phyloP scores from a whole-genome alignment of 1,139 yeast species.

The Saccharomyces hybrid region DNA sequence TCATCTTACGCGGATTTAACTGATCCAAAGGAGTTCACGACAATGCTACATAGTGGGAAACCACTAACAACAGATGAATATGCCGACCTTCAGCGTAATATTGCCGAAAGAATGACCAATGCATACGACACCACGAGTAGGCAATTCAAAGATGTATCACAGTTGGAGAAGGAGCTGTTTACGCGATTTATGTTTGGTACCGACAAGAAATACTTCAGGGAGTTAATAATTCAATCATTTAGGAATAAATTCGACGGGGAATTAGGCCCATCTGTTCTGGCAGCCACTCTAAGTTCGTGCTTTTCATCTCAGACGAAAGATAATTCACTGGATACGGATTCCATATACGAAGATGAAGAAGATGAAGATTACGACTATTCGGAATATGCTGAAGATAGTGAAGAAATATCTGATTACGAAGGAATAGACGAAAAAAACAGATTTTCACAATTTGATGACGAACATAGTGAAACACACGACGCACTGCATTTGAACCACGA shows the following conservation, averaged over 20 bases:
- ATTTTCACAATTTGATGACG: conserved; percentile 12
- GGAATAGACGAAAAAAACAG: conserved; percentile 15
- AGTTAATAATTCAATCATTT: conserved; percentile 22
- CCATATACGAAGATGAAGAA: conserved; percentile 18
- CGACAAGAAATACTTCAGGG: conserved; percentile 23
- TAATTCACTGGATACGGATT: conserved; percentile 7
- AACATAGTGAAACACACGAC: conserved; percentile 24
- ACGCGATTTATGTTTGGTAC: conserved; percentile 29
- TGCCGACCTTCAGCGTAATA: conserved; percentile 25
- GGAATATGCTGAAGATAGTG: conserved; percentile 16
- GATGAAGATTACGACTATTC: conserved; percentile 19
- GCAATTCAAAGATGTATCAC: conserved; percentile 22
- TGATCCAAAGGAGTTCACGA: conserved; percentile 24
- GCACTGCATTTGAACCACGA: conserved; percentile 1
- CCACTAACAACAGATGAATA: conserved; percentile 28
- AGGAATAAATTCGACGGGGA: conserved; percentile 21
- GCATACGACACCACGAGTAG: conserved; percentile 23
- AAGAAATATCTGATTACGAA: conserved; percentile 14
- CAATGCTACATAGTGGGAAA: conserved; percentile 27
- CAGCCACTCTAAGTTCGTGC: conserved; percentile 19
- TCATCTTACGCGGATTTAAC: conserved; percentile 10
- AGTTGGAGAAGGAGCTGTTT: conserved; percentile 25
- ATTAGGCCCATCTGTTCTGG: conserved; percentile 6
- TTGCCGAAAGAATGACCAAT: conserved; percentile 28
- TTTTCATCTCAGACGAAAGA: conserved; percentile 2